Percentiles rank a stretch among this genome's conserved stretches.
phyloP scores from a whole-genome alignment of 257 asterid genomes.

The Petrea volubilis region DNA sequence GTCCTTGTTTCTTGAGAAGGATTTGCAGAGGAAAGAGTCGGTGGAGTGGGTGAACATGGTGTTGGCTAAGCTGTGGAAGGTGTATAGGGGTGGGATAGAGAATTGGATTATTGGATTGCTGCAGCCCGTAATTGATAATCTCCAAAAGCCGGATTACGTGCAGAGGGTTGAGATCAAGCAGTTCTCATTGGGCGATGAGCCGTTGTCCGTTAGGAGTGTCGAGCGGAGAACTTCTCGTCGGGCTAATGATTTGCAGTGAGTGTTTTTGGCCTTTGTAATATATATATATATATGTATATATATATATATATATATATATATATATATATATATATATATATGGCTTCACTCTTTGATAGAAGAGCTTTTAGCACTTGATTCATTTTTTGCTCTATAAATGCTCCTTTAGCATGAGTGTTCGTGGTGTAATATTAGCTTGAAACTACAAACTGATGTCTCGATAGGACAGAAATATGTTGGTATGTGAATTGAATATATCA shows the following conservation, averaged over 20 bases:
- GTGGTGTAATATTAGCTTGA: background rate
- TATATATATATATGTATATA: too few species aligned
- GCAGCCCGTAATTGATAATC: constrained; percentile 87
- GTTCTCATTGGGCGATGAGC: constrained; percentile 82
- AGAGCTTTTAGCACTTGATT: background rate
- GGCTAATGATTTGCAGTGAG: constrained; percentile 87
- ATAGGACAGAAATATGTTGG: background rate
- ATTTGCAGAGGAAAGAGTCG: constrained; percentile 83
- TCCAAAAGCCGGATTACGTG: constrained; percentile 83
- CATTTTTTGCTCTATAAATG: background rate
- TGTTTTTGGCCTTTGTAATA: constrained; percentile 18
- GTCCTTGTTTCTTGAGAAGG: constrained; percentile 71
- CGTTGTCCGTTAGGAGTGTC: constrained; percentile 81
- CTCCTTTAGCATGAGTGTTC: background rate
- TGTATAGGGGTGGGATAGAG: constrained; percentile 69
- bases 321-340: too few species aligned
- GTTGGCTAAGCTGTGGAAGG: constrained; percentile 88
- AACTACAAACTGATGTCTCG: background rate
- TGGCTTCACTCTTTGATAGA: background rate
- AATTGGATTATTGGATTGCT: constrained; percentile 81
- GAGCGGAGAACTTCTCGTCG: constrained; percentile 85
- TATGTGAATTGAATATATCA: background rate
- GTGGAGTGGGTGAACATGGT: constrained; percentile 97
- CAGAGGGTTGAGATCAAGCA: constrained; percentile 83
- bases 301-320: too few species aligned